Evolutionary conservation across 164 flowering plant species (phyloP).

Genomic region (Malania oleifera): DNA sequence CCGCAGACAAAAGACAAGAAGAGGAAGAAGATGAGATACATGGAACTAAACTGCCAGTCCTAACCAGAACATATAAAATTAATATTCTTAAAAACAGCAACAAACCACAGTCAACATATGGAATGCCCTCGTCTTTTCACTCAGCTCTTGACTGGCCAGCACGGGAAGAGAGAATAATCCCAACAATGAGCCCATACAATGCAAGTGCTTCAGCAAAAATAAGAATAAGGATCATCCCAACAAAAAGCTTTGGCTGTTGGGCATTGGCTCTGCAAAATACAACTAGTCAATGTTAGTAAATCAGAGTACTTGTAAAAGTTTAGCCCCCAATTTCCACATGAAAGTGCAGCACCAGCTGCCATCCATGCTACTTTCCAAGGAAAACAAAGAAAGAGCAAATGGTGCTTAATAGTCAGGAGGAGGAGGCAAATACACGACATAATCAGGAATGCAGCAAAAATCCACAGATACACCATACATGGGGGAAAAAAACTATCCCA

Average conservation of each 20-base stretch:
- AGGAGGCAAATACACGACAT: no score
- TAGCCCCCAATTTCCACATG: no score
- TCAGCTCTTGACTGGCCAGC: constrained; percentile 91
- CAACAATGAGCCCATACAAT: constrained; percentile 78
- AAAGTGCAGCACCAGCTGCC: no score
- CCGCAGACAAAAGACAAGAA: constrained; percentile 13
- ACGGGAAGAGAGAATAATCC: constrained; percentile 80
- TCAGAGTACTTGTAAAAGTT: no score
- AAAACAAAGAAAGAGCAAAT: no score
- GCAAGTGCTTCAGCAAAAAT: constrained; percentile 88
- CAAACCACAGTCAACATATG: constrained; percentile 14
- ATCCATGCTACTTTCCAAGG: no score
- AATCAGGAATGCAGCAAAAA: no score
- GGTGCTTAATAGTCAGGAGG: no score
- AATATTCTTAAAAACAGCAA: constrained; percentile 1
- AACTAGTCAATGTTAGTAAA: no score
- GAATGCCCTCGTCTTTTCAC: constrained; percentile 18
- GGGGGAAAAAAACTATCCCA: no score
- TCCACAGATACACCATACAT: no score
- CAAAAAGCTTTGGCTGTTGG: constrained; percentile 84
- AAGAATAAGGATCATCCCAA: constrained; percentile 86
- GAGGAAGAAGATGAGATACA: constrained; percentile 9
- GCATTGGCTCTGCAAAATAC: constrained; percentile 71
- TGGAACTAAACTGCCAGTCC: constrained; percentile 9
- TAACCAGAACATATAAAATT: constrained; percentile 11